Evolutionary conservation across 768 basidiomycete species (phyloP), one percentile per base, ranked within the genome.

Genomic region (Suillus alpinus): DNA sequence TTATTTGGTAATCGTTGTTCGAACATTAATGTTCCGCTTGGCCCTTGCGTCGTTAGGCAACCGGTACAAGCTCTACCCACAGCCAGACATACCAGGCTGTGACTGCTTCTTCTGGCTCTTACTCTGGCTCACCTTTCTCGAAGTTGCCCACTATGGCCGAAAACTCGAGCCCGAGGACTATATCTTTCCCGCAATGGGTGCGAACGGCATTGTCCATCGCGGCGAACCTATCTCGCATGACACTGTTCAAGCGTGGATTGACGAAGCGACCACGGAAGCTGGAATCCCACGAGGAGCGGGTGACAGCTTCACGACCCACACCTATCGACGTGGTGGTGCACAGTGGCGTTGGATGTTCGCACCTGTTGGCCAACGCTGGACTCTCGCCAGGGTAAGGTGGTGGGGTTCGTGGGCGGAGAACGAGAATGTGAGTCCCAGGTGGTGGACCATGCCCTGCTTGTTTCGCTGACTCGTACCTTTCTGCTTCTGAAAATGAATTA

Each of bases 361-460:
- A 14, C 76, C 75, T 0, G 16, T 71, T 12, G 70, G 72, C 0
- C 56, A 72, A 50, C 66, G 70, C 2, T 80, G 79, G 79, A 68
- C 74, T 0, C 64, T 80, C n/a, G 63, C 53, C 9, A 65, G 41
- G 0, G 68, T 78, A 2, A 68, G 69, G 3, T 78, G 76, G 77
- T 80, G 78, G 78, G 78, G 77, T 8, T 75, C 76, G 16, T 77
- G 49, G 44, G 47, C 47, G 16, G 62, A 63, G 18, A 36, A 50
- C 8, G 39, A 59, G 36, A 39, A 40, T 43, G 60, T 59, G 32
- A 37, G 31, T 39, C 2, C 9, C 2, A 34, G 32, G 4, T 34
- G 32, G 32, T 34, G 32, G n/a, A 34, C 32, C 6, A 34, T 4
- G 6, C 32, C 32, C 32, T 34, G 32, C n/a, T 9, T 34, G 32